Evolutionary conservation across 768 basidiomycete species (phyloP), one percentile per base, ranked within the genome.

Genomic region (Mycena venus): DNA sequence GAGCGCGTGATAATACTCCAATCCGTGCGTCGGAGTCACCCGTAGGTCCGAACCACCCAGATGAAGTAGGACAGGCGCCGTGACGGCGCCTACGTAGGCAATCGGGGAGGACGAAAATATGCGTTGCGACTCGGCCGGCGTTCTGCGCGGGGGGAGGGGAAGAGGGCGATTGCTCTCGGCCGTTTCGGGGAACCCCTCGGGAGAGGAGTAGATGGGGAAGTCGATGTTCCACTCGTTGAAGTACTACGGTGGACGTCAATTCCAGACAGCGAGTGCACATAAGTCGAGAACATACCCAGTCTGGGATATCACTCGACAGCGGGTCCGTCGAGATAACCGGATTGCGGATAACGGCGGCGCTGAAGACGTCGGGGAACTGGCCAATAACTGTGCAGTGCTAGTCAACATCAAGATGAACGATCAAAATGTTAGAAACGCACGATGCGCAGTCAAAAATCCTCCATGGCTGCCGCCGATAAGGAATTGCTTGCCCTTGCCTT

Each of bases 401-500:
- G 21, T 40, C 67, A 19, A 60, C 27, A 61, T 10, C 51, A 21
- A 27, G 2, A 19, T 34, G 49, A 68, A n/a, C 31, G 23, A 31
- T 47, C 31, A 59, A 42, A 34, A 72, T 23, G 25, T 38, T 10
- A 66, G n/a, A 27, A 25, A 84, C 91, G 75, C 77, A 92, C 91
- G 82, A 77, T 93, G 92, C 0, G 86, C 88, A 1, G 87, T 74
- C 17, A 93, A 83, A 79, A 92, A 94, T 2, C 93, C 93, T 0
- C 93, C 93, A 72, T 95, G 94, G 56, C 90, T 92, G 47, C 93
- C 94, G 6, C 94, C 93, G 62, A 83, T 83, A 1, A 93, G 79
- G 34, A 93, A 85, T 62, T 90, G 88, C 73, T 88, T 89, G 9
- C 89, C 90, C 19, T 82, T 81, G 1, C 87, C 89, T 17, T 85